phyloP scores from a whole-genome alignment of 106 monocot species.

The Dendrobium catenatum region DNA sequence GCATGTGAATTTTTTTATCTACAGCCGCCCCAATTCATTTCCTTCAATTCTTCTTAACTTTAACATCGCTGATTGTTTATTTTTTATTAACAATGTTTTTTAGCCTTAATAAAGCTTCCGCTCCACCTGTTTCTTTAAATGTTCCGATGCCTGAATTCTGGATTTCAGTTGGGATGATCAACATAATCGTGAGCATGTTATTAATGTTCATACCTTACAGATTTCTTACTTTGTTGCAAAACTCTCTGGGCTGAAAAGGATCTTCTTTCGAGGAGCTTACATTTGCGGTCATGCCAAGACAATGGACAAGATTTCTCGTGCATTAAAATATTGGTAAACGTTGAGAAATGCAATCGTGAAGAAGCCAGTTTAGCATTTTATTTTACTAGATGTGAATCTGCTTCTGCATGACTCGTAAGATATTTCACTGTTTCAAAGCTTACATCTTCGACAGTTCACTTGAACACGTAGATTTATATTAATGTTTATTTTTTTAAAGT shows the following conservation, averaged over 20 bases:
- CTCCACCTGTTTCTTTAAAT: no score
- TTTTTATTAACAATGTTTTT: no score
- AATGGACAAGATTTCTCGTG: conserved; percentile 70
- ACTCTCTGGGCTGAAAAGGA: conserved; percentile 56
- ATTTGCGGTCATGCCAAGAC: conserved; percentile 60
- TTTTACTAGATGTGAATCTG: background rate
- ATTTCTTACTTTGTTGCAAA: conserved; percentile 69
- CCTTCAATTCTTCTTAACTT: no score
- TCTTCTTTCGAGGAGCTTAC: conserved; percentile 70
- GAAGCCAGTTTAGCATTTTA: background rate
- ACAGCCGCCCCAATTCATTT: no score
- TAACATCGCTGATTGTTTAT: no score
- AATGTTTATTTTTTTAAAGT: no score
- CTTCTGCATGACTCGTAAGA: background rate
- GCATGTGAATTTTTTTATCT: no score
- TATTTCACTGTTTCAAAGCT: background rate
- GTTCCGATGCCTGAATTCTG: no score
- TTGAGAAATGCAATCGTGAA: background rate
- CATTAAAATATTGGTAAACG: conserved; percentile 68
- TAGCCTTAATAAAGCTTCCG: no score
- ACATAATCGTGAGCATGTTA: background rate
- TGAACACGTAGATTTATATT: no score
- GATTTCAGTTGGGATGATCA: background rate
- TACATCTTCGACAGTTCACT: background rate
- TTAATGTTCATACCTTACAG: conserved; percentile 21